A percentile compares a stretch with the other conserved stretches of the same genome.
phyloP scores from a whole-genome alignment of 306 rosid species.

The Cucurbita moschata region DNA sequence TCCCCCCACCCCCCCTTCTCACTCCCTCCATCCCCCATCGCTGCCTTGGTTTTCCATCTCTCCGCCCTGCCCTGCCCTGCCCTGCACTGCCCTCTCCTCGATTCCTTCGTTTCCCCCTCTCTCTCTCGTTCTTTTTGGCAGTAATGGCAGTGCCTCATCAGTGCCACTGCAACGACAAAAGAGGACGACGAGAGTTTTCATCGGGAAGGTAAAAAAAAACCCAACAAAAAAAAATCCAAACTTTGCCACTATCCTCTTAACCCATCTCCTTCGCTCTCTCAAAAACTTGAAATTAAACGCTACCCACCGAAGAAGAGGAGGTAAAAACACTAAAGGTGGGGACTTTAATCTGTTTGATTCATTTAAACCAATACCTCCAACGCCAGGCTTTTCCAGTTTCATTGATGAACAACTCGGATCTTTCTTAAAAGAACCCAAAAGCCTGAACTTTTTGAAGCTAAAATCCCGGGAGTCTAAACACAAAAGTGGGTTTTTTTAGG shows the following conservation, averaged over 20 bases:
- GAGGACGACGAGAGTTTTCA: conserved; percentile 66
- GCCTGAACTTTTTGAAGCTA: conserved; percentile 48
- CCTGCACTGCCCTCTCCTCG: conserved; percentile 36
- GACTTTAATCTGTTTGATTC: too few relatives aligned
- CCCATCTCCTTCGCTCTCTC: too few relatives aligned
- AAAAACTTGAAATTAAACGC: too few relatives aligned
- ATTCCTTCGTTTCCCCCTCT: conserved; percentile 45
- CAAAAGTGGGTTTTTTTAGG: not conserved
- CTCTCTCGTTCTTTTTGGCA: conserved; percentile 34
- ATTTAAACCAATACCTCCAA: too few relatives aligned
- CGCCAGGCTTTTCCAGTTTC: too few relatives aligned
- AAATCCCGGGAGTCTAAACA: conserved; percentile 72
- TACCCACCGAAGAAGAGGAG: too few relatives aligned
- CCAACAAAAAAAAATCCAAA: not conserved
- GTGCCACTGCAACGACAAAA: conserved; percentile 44
- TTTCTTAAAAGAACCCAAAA: conserved; percentile 9
- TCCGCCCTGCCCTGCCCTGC: not conserved
- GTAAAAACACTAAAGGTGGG: too few relatives aligned
- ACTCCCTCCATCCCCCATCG: conserved; percentile 7
- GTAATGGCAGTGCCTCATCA: conserved; percentile 50
- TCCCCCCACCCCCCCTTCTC: not conserved
- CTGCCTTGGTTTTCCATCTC: not conserved
- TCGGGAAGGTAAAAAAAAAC: conserved; percentile 77
- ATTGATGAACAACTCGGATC: not conserved
- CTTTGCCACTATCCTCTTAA: not conserved